A percentile compares a stretch with the other conserved stretches of the same genome.
These are phyloP conservation scores for Nidularia pulvinata DNA, from an alignment of 768 basidiomycete genomes.

Conservation along the genomic window DNA sequence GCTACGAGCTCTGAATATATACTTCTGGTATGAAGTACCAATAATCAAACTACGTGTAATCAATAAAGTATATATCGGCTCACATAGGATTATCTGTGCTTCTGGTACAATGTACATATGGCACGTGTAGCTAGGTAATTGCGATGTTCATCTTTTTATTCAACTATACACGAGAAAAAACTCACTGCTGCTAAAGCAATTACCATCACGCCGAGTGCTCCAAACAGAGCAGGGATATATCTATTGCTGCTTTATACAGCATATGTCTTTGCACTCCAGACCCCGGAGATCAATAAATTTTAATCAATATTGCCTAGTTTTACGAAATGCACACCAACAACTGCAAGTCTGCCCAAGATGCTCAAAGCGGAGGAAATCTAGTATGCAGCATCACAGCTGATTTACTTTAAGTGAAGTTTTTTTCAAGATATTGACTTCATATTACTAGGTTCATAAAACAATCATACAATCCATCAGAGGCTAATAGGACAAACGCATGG, in stretches of 20 bases:
- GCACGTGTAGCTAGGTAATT: neutral
- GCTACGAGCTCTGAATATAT: neutral
- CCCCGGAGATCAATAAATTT: neutral
- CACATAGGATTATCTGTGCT: slow-evolving; percentile 6
- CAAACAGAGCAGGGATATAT: neutral
- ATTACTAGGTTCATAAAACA: neutral
- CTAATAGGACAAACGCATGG: neutral
- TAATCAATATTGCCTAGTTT: neutral
- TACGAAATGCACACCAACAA: neutral
- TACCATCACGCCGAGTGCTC: neutral
- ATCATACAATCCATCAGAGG: neutral
- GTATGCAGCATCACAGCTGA: neutral
- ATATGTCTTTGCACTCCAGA: neutral
- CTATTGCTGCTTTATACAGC: neutral
- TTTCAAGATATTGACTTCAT: neutral
- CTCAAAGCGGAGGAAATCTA: neutral
- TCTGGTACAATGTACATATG: slow-evolving; percentile 4
- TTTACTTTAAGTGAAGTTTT: neutral
- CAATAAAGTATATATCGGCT: neutral
- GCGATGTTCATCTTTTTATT: neutral
- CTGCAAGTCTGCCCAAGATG: neutral
- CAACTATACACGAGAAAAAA: neutral
- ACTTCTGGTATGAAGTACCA: neutral
- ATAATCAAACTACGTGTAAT: neutral
- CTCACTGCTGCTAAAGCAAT: neutral